Evolutionary conservation across 148 eudicot genomes (phyloP).

Genomic region (Arbutus unedo): DNA sequence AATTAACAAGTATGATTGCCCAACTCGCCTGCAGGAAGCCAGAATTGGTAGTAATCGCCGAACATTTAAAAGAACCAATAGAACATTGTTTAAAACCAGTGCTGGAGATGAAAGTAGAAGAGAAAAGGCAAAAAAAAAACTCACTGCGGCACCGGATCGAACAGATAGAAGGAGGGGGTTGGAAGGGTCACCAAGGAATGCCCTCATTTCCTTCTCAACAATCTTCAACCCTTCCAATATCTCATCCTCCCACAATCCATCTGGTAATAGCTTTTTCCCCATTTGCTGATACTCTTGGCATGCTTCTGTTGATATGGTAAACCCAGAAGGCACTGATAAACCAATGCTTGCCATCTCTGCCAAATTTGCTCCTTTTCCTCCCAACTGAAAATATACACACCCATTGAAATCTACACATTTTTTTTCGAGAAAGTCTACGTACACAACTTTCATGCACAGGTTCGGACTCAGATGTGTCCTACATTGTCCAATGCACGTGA

Average conservation of each 20-base stretch:
- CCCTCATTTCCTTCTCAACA: conserved; percentile 80
- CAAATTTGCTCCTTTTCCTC: conserved; percentile 98
- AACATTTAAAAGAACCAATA: not conserved
- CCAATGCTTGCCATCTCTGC: conserved; percentile 99
- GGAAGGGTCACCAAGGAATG: conserved; percentile 81
- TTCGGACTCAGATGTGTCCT: too few species aligned
- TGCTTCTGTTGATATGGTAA: conserved; percentile 96
- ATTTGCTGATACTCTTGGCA: conserved; percentile 86
- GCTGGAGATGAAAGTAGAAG: not conserved
- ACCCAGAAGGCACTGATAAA: conserved; percentile 90
- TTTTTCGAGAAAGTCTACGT: not conserved
- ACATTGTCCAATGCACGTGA: too few species aligned
- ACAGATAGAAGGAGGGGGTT: conserved; percentile 95
- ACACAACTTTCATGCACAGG: too few species aligned
- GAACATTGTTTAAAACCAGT: not conserved
- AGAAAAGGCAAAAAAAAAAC: conserved; percentile 15
- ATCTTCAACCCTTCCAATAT: conserved; percentile 56
- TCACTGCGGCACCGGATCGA: conserved; percentile 98
- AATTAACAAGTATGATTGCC: not conserved
- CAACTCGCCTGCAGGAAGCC: too few species aligned
- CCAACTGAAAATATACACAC: conserved; percentile 51
- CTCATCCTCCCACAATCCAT: conserved; percentile 72
- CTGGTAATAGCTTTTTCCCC: conserved; percentile 53
- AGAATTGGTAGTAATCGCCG: too few species aligned
- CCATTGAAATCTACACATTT: not conserved